Conservation (phyloP, 129 eudicot species). For the Tagetes patula region DNA sequence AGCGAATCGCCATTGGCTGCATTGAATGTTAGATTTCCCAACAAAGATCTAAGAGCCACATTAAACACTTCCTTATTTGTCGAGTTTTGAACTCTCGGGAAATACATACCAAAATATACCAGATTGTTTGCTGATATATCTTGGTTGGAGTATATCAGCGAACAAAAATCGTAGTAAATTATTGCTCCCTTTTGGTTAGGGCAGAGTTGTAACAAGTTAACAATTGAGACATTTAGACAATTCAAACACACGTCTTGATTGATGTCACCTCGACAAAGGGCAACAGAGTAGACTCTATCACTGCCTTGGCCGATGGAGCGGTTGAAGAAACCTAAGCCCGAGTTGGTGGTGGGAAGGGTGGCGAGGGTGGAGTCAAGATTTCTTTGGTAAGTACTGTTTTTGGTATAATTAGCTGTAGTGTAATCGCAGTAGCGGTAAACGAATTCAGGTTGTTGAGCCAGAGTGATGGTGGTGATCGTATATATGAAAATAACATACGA, state of each 20-base stretch:
- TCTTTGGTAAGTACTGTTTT: background rate
- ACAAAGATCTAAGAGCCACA: too few relatives aligned
- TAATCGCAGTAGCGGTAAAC: background rate
- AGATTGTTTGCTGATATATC: too few relatives aligned
- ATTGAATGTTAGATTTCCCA: too few relatives aligned
- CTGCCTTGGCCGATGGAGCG: background rate
- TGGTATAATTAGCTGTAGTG: background rate
- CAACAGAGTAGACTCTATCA: background rate
- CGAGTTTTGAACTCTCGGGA: too few relatives aligned
- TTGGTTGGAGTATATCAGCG: background rate
- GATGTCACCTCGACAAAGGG: background rate
- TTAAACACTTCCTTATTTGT: too few relatives aligned
- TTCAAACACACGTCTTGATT: background rate
- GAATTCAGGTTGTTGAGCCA: background rate
- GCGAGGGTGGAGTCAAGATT: background rate
- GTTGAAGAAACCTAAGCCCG: slow-evolving; percentile 7
- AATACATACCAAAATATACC: too few relatives aligned
- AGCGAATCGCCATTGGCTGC: too few relatives aligned
- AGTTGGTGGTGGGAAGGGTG: slow-evolving; percentile 1
- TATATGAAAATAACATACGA: background rate
- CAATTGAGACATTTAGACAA: background rate
- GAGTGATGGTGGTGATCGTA: background rate
- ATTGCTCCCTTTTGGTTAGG: background rate
- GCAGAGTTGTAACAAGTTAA: background rate
- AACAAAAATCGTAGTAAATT: background rate